phyloP scores from a whole-genome alignment of 495 filamentous ascomycete species.

The Xylaria palmicola region DNA sequence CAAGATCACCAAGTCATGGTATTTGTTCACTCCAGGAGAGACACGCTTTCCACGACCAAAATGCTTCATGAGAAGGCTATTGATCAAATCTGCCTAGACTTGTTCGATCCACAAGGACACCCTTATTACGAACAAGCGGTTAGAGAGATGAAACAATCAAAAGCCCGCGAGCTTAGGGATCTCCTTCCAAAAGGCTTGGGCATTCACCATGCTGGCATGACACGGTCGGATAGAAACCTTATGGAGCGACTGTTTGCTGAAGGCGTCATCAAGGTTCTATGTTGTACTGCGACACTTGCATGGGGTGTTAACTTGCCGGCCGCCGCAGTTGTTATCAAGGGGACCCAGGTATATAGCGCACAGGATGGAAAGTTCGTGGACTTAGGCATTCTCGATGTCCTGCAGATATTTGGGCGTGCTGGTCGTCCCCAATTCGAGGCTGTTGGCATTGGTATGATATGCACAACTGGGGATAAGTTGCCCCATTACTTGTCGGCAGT shows the following conservation, averaged over 20 bases:
- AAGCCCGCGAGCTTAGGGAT: conserved; percentile 81
- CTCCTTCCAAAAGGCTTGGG: conserved; percentile 87
- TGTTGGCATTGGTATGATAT: conserved; percentile 93
- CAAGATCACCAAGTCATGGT: conserved; percentile 95
- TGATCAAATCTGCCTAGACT: conserved; percentile 70
- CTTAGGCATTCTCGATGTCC: conserved; percentile 91
- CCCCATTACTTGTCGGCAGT: conserved; percentile 91
- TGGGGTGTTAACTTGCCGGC: conserved; percentile 99
- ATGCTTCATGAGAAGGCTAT: conserved; percentile 82
- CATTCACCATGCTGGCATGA: conserved; percentile 95
- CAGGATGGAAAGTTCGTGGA: conserved; percentile 96
- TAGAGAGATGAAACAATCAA: conserved; percentile 78
- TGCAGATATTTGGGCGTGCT: conserved; percentile 98
- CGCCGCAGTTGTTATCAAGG: conserved; percentile 96
- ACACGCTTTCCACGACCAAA: conserved; percentile 85
- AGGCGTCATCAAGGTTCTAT: conserved; percentile 90
- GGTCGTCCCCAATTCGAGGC: conserved; percentile 97
- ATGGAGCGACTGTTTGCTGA: conserved; percentile 88
- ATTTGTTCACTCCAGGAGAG: conserved; percentile 95
- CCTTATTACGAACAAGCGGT: conserved; percentile 69
- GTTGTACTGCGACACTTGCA: conserved; percentile 95
- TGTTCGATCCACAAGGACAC: conserved; percentile 77
- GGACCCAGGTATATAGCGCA: conserved; percentile 93
- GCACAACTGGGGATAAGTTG: conserved; percentile 88
- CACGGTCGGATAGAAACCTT: conserved; percentile 85